These are phyloP conservation scores for Athelia sp. DNA, from an alignment of 1,284 basidiomycete species.

Conservation along the genomic window DNA sequence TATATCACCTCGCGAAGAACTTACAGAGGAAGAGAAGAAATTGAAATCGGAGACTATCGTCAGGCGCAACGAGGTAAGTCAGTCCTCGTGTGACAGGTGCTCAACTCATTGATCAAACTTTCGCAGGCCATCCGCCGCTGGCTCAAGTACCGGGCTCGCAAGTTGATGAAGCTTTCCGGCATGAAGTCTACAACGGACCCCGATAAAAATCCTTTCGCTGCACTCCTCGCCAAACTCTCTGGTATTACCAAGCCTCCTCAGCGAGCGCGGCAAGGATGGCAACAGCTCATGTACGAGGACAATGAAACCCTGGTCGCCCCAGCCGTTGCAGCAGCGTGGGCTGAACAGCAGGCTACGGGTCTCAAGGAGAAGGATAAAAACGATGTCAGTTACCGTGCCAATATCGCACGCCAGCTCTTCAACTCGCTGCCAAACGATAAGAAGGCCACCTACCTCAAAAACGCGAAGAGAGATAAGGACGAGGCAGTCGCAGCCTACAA, in stretches of 20 bases:
- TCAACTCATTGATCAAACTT: not conserved
- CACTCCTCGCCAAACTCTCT: conserved; percentile 4
- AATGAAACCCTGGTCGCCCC: not conserved
- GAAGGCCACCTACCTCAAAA: conserved; percentile 3
- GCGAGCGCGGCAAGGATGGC: conserved; percentile 6
- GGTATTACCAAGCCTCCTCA: not conserved
- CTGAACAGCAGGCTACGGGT: not conserved
- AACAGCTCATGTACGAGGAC: not conserved
- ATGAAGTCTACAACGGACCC: not conserved
- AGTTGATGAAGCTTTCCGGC: not conserved
- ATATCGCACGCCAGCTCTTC: conserved; percentile 5
- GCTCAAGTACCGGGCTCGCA: conserved; percentile 5
- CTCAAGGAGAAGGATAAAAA: not conserved
- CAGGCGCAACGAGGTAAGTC: not conserved
- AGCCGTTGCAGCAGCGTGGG: not conserved
- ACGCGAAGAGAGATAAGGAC: conserved; percentile 6
- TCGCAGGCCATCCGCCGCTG: conserved; percentile 5
- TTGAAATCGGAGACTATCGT: not conserved
- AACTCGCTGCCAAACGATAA: conserved; percentile 1
- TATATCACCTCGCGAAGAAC: not conserved
- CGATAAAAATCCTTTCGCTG: conserved; percentile 5
- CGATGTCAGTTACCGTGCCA: conserved; percentile 5
- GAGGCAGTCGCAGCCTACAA: not conserved
- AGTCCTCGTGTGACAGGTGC: not conserved
- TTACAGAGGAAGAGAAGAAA: not conserved